Evolutionary conservation across 257 asterid genomes (phyloP), one percentile per base, ranked within the genome.

Genomic region (Mentha longifolia): DNA sequence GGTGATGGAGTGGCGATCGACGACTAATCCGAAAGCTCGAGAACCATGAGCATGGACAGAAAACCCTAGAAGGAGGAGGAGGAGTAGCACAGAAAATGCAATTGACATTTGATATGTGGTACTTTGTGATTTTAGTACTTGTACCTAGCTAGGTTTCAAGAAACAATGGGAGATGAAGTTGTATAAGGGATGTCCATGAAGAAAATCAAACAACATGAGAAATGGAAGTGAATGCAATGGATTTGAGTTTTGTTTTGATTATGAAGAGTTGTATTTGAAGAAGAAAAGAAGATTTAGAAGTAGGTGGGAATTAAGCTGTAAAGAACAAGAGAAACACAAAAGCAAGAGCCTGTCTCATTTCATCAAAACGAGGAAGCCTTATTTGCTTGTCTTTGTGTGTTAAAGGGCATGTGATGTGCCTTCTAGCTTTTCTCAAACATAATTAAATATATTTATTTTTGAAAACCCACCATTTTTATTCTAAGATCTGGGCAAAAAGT

Each of bases 341-440:
- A 85, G 87, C 85, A 87, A 85, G 91, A 81, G 88, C 86, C 82
- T 82, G 86, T 85, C 88, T 55, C 30, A 72, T 74, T 87, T 86
- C 87, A 49, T 78, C 41, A 63, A 77, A 83, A 70, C 91, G 76
- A 86, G 91, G 87, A 82, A 80, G 58, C 78, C 80, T 73, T 70
- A 77, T 74, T 85, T 74, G 67, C 74, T 82, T 83, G 86, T 90
- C 88, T 74, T 75, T 74, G 74, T 73, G 81, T 50, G 46, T 35
- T 35, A 33, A 82, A 78, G 79, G 81, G 85, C 77, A 72, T 85
- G 77, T 80, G 75, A 72, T 85, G 76, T 80, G 77, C 68, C 58
- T 84, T 81, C 65, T 37, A 49, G 55, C 73, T 37, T 80, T 62
- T 55, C 71, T 74, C 70, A 61, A 61, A 16, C 25, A 46, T 14